Evolutionary conservation across 768 basidiomycete genomes (phyloP).

Genomic region (Scleroderma citrinum): DNA sequence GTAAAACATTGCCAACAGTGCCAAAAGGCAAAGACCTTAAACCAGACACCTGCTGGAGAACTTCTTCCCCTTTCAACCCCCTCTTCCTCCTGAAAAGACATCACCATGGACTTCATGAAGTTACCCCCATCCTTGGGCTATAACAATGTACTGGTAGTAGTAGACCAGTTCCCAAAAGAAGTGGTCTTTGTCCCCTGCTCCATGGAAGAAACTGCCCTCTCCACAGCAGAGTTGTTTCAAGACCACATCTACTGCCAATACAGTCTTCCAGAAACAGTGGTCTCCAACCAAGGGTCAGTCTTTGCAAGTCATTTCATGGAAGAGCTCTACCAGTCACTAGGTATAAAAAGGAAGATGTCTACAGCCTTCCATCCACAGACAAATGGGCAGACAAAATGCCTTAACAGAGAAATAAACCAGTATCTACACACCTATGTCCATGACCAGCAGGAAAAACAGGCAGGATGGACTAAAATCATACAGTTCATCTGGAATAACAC

Average conservation of each 20-base stretch:
- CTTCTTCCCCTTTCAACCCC: background rate
- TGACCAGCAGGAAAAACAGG: too few relatives aligned
- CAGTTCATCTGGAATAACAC: too few relatives aligned
- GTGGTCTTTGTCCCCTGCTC: background rate
- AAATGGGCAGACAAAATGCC: background rate
- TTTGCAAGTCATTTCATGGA: too few relatives aligned
- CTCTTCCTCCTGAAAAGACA: background rate
- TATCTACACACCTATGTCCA: too few relatives aligned
- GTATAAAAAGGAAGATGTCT: too few relatives aligned
- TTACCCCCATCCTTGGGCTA: background rate
- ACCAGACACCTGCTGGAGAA: background rate
- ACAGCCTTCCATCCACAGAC: too few relatives aligned
- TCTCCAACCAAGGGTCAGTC: background rate
- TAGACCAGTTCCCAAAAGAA: background rate
- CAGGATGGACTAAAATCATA: too few relatives aligned
- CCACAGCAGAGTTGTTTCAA: background rate
- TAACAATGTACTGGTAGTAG: background rate
- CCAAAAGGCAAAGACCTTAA: background rate
- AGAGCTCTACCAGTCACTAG: too few relatives aligned
- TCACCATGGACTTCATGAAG: background rate
- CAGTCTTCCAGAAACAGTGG: background rate
- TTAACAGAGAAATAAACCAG: too few relatives aligned
- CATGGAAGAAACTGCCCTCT: background rate
- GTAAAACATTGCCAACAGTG: background rate
- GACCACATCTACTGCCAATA: background rate